These are phyloP conservation scores for Cyberlindnera meyerae DNA, from an alignment of 805 yeast genomes.

Conservation along the genomic window DNA sequence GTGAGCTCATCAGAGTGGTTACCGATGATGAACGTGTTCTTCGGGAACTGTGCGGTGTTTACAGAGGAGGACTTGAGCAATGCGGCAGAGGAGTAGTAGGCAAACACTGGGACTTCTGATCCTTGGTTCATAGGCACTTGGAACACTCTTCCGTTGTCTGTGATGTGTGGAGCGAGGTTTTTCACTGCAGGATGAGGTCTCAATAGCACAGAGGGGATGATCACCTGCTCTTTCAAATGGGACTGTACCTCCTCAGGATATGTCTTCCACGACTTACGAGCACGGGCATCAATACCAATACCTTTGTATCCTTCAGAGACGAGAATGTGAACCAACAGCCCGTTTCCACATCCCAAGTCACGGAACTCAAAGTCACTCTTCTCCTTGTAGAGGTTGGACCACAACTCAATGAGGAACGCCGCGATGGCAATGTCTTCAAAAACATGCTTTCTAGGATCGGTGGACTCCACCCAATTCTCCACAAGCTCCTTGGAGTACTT, in stretches of 20 bases:
- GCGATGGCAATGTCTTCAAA: slow-evolving; percentile 96
- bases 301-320: slow-evolving; percentile 78
- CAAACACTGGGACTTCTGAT: slow-evolving; percentile 41
- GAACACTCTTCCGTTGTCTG: slow-evolving; percentile 58
- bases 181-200: slow-evolving; percentile 65
- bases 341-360: slow-evolving; percentile 95
- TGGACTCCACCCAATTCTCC: slow-evolving; percentile 84
- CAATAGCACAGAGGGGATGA: slow-evolving; percentile 71
- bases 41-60: slow-evolving; percentile 61
- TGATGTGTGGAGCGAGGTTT: slow-evolving; percentile 46
- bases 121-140: slow-evolving; percentile 34
- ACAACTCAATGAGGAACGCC: slow-evolving; percentile 83
- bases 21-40: slow-evolving; percentile 79
- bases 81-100: slow-evolving; percentile 40
- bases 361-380: slow-evolving; percentile 57
- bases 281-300: slow-evolving; percentile 83
- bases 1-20: slow-evolving; percentile 95
- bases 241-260: slow-evolving; percentile 64
- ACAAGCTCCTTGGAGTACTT: slow-evolving; percentile 73
- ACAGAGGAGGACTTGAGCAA: slow-evolving; percentile 49
- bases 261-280: slow-evolving; percentile 79
- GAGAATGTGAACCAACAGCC: slow-evolving; percentile 72
- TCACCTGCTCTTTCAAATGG: slow-evolving; percentile 65
- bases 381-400: slow-evolving; percentile 51
- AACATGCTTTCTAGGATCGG: slow-evolving; percentile 93